phyloP scores from a whole-genome alignment of 306 rosid species.

The Senna siamea region DNA sequence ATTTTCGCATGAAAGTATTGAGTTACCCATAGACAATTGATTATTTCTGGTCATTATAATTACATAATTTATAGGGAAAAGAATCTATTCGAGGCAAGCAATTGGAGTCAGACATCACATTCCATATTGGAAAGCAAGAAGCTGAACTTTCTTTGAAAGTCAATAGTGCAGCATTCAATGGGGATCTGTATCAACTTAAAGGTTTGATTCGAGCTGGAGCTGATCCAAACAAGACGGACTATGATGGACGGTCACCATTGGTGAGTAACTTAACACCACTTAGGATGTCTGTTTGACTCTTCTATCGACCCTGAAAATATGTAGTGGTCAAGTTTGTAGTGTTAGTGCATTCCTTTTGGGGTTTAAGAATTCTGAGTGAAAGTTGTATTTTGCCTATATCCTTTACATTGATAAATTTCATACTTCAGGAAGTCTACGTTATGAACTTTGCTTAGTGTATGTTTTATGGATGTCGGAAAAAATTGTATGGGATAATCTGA shows the following conservation, averaged over 20 bases:
- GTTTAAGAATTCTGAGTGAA: too few relatives aligned
- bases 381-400: neutral
- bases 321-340: too few relatives aligned
- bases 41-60: constrained; percentile 11
- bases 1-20: constrained; percentile 19
- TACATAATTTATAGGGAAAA: constrained; percentile 60
- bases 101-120: constrained; percentile 85
- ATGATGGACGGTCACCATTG: constrained; percentile 98
- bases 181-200: constrained; percentile 81
- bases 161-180: constrained; percentile 77
- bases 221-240: constrained; percentile 88
- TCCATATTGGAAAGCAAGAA: constrained; percentile 92
- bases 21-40: constrained; percentile 10
- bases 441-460: neutral
- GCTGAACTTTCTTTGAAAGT: constrained; percentile 93
- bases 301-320: too few relatives aligned
- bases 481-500: too few relatives aligned
- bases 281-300: constrained; percentile 26
- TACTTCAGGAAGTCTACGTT: neutral
- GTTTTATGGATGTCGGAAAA: too few relatives aligned
- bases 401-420: too few relatives aligned
- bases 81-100: constrained; percentile 71
- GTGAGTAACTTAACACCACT: constrained; percentile 48
- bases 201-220: constrained; percentile 90
- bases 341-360: too few relatives aligned